Percentiles rank a stretch among this genome's conserved stretches.
Conservation (phyloP, 768 basidiomycete species). For the Tulasnella sp. region DNA sequence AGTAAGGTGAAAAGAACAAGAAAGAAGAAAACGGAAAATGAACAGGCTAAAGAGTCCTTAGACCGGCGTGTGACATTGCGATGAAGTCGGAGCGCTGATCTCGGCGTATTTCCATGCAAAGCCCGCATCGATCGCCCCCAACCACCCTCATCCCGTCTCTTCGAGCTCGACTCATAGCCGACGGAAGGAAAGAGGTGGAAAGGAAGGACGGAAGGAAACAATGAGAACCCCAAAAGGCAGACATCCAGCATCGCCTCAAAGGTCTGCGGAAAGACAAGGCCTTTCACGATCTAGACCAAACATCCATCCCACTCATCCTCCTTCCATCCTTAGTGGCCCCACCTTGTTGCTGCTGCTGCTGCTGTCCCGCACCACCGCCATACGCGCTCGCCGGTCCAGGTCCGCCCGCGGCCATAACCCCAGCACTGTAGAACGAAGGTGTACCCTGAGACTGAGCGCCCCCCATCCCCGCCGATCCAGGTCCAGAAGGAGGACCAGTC, state of each 20-base stretch:
- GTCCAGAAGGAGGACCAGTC: neutral
- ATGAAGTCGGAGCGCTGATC: neutral
- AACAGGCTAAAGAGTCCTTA: neutral
- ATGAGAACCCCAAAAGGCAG: neutral
- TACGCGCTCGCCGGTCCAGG: neutral
- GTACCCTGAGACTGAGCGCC: constrained; percentile 35
- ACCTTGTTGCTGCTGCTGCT: constrained; percentile 2
- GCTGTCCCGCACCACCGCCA: neutral
- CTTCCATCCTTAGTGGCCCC: constrained; percentile 1
- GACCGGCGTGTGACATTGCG: neutral
- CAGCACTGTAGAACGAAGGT: constrained; percentile 60
- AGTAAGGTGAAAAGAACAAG: neutral
- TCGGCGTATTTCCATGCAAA: neutral
- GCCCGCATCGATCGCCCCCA: neutral
- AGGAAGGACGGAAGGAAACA: neutral
- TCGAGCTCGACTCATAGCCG: neutral
- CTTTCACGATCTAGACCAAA: constrained; percentile 1
- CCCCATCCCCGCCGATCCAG: constrained; percentile 25
- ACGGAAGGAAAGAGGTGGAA: neutral
- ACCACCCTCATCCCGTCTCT: neutral
- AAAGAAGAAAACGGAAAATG: neutral
- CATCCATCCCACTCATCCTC: constrained; percentile 12
- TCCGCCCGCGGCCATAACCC: constrained; percentile 25
- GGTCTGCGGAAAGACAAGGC: neutral
- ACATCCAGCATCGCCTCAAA: neutral